Conservation (phyloP, 169 alveolate species). For the Ichthyophthirius multifiliis region DNA sequence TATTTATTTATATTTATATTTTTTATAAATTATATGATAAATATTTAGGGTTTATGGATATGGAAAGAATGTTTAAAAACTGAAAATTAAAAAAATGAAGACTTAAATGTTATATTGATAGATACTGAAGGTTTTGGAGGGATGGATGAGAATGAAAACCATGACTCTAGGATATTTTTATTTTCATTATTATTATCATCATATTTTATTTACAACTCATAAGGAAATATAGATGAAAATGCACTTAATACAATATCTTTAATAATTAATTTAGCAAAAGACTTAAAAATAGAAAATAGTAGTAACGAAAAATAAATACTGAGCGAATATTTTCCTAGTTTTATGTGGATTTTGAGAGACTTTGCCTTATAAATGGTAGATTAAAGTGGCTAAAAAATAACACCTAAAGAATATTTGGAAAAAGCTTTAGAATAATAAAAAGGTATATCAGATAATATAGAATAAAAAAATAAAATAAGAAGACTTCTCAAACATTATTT, state of each 20-base stretch:
- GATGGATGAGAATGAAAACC: conserved; percentile 83
- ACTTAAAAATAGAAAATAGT: conserved; percentile 68
- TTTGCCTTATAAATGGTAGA: conserved; percentile 69
- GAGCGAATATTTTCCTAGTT: conserved; percentile 71
- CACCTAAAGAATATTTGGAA: conserved; percentile 77
- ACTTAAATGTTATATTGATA: conserved; percentile 61
- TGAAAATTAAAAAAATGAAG: conserved; percentile 46
- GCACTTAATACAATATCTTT: conserved; percentile 70
- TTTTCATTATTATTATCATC: conserved; percentile 74
- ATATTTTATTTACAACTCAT: conserved; percentile 74
- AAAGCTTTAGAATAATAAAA: conserved; percentile 62
- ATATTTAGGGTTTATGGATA: conserved; percentile 71
- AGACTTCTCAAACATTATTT: conserved; percentile 70
- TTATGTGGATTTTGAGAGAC: conserved; percentile 81
- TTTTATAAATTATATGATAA: too few relatives aligned
- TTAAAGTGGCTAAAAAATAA: conserved; percentile 50
- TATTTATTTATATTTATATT: too few relatives aligned
- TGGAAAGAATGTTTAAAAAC: conserved; percentile 74
- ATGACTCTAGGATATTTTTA: conserved; percentile 78
- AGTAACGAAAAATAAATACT: too few relatives aligned
- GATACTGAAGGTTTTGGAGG: conserved; percentile 84
- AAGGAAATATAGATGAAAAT: conserved; percentile 82
- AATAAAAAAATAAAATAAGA: conserved; percentile 76
- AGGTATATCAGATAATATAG: conserved; percentile 61
- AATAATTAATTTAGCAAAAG: conserved; percentile 73